Evolutionary conservation across 2,329 filamentous ascomycete genomes (phyloP), one percentile per base, ranked within the genome.

Genomic region (Hansfordia pulvinata): DNA sequence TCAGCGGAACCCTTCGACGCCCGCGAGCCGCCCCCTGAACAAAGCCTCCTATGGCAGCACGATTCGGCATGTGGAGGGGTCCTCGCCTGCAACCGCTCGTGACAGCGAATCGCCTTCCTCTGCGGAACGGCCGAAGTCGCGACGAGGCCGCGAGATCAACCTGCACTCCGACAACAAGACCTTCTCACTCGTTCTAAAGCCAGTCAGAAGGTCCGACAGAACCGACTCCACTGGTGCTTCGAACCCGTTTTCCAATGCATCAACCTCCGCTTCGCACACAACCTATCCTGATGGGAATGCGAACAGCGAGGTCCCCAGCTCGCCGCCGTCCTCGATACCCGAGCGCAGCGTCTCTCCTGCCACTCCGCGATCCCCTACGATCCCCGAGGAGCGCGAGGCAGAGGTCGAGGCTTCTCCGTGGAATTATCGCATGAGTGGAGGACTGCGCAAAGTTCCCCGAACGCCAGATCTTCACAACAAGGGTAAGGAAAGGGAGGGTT

Each of bases 91-190:
- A n/a, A n/a, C n/a, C n/a, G n/a, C n/a, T n/a, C n/a, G n/a, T 19
- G 21, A 10, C 23, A 29, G 13, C 12, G 30, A 14, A 25, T 30
- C 19, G 17, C 27, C 20, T 16, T 23, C 20, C 30, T 20, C 19
- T 22, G 27, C 10, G 28, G 33, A 7, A 25, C 25, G 15, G 17
- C 32, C 17, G 30, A 30, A 38, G 25, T 54, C 58, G 10, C 51
- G 58, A 23, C 51, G 57, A 31, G 49, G 50, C 28, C 60, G 58
- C 33, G 42, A 60, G 17, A 58, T 73, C 31, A 58, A 56, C 28
- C 49, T 73, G 16, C 56, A 71, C 37, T 45, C 64, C 5, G 63
- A 73, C 45, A n/a, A n/a, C n/a, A 69, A 69, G 47, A 73, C 68
- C 4, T 73, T 74, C 38, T 68, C 65, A 10, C 46, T 72, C 19